Evolutionary conservation across 805 yeast genomes (phyloP), one percentile per base, ranked within the genome.

Genomic region (Ogataea neopini): DNA sequence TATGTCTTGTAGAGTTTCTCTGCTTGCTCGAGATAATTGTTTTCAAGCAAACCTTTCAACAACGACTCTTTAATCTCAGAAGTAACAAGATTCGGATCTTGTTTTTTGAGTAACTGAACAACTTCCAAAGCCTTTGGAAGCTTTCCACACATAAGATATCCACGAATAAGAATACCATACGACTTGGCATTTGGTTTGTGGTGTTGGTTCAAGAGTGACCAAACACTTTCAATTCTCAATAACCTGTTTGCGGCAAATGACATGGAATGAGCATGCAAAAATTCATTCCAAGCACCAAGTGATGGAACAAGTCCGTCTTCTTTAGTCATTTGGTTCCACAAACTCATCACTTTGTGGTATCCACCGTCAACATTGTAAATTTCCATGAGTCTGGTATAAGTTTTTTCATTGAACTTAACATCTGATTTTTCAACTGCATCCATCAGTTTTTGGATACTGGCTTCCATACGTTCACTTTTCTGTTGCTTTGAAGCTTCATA

Each of bases 261-360:
- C 40, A 64, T 58, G 8, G 56, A 53, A 35, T 61, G 70, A 18
- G 62, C 52, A 44, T 53, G 68, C 43, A 86, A 64, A 23, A 84
- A 70, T 43, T 77, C 72, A 44, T 83, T 81, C 89, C 89, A 86
- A 1, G 81, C 62, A 0, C 63, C 54, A n/a, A 72, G 54, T 4
- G 49, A 39, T 3, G 60, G 54, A 22, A 40, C 45, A 18, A 53
- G 38, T 19, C 46, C 40, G 17, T 74, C 75, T 6, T 61, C 56
- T 9, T 61, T 51, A 22, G 75, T 53, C 67, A 84, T 61, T 36
- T 66, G 69, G 49, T 76, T 77, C 79, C 87, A 84, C 1, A 79
- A 61, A 9, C 65, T 64, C 47, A 75, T 66, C 2, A 76, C 74
- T 30, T 64, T 66, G 13, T 62, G 62, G 14, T 70, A 65, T 22